Evolutionary conservation across 352 stramenopile genomes (phyloP), one percentile per base, ranked within the genome.

Genomic region (Globisporangium cylindrosporum): DNA sequence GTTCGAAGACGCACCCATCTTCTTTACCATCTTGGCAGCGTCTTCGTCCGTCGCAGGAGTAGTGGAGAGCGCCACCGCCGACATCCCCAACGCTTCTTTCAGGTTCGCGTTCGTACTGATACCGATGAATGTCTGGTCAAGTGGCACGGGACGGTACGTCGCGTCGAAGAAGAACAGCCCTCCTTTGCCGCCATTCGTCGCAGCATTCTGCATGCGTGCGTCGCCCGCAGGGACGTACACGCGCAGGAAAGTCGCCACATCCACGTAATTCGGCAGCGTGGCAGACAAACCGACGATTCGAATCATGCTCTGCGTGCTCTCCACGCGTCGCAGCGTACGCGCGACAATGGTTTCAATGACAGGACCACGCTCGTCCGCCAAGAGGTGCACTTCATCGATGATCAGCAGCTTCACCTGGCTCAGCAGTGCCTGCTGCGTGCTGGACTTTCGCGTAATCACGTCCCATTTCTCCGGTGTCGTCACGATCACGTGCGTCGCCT

Each of bases 271-370:
- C 0, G 98, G 98, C 22, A 99, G 83, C 7, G 98, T 99, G 3
- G 98, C 98, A 6, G 94, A 99, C 3, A 99, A 74, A 12, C 97
- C 98, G 2, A 99, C 97, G 66, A 99, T 97, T 25, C 98, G 94
- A 51, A 99, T 97, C 84, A 98, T 95, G 20, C 81, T 94, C 79
- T 99, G 98, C 24, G 94, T 96, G 61, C 90, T 97, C 81, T 99
- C 97, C 5, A 99, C 97, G 41, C 97, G 89, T n/a, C 98, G 94
- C 70, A 99, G 86, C 24, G 98, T 98, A 49, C 98, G 84, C 4
- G 98, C 97, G n/a, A 99, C 97, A 60, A 99, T 98, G 14, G 93
- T 99, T 73, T 99, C 98, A 65, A 99, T 99, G 1, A 99, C 98
- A 6, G 97, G 97, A 9, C 98, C 98, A 65, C 98, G 92, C 67